Percentiles rank a stretch among this genome's conserved stretches.
Conservation (phyloP, 768 basidiomycete genomes). For the Lentinula lateritia region DNA sequence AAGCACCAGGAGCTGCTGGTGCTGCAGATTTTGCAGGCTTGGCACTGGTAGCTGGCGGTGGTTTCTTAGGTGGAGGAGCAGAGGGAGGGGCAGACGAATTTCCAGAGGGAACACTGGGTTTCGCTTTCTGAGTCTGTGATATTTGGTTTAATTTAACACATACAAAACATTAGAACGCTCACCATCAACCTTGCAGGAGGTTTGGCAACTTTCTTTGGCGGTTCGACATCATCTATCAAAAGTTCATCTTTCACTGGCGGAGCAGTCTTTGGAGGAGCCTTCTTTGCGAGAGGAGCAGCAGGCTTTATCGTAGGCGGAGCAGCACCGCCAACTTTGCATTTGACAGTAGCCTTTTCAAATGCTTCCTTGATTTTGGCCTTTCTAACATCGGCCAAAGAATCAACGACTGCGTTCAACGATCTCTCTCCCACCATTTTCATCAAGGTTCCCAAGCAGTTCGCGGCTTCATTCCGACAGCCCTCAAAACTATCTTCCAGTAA, state of each 20-base stretch:
- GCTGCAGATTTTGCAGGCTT: slow-evolving; percentile 43
- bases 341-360: slow-evolving; percentile 87
- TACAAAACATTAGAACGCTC: neutral
- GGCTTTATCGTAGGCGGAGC: slow-evolving; percentile 42
- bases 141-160: neutral
- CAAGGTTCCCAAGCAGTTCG: slow-evolving; percentile 77
- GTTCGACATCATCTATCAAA: slow-evolving; percentile 16
- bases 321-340: slow-evolving; percentile 65
- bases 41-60: slow-evolving; percentile 29
- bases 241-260: slow-evolving; percentile 18
- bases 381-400: slow-evolving; percentile 78
- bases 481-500: slow-evolving; percentile 87
- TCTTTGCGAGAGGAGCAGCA: slow-evolving; percentile 24
- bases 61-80: slow-evolving; percentile 37
- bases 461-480: slow-evolving; percentile 87
- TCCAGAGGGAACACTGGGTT: slow-evolving; percentile 21
- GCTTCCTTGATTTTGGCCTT: slow-evolving; percentile 94
- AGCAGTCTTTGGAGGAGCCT: slow-evolving; percentile 13
- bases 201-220: slow-evolving; percentile 35
- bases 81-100: slow-evolving; percentile 23
- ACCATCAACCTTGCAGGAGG: slow-evolving; percentile 19
- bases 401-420: slow-evolving; percentile 81
- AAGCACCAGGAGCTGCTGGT: slow-evolving; percentile 41
- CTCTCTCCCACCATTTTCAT: slow-evolving; percentile 98
- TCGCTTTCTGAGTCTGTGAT: slow-evolving; percentile 46